A percentile compares a stretch with the other conserved stretches of the same genome.
These are phyloP conservation scores for Akanthomyces dipterigenus DNA, from an alignment of 2,329 filamentous ascomycete species.

Conservation along the genomic window DNA sequence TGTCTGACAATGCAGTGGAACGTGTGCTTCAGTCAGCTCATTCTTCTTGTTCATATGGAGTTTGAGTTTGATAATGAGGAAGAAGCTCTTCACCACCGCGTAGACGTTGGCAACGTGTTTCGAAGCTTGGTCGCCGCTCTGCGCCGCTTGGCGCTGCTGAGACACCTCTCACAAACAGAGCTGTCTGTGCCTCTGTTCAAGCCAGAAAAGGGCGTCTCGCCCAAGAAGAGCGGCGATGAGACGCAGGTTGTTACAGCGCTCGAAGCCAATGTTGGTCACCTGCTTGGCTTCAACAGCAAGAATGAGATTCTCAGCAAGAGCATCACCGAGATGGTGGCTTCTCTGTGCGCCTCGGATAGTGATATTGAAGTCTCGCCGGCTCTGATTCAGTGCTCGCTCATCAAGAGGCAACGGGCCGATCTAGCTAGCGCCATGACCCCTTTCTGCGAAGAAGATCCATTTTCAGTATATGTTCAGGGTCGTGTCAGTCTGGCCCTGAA, in stretches of 20 bases:
- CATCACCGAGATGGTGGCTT: conserved; percentile 60
- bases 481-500: conserved; percentile 68
- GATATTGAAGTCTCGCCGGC: conserved; percentile 57
- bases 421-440: conserved; percentile 50
- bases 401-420: conserved; percentile 54
- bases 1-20: conserved; percentile 65
- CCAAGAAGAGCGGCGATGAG: conserved; percentile 39
- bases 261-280: conserved; percentile 54
- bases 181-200: conserved; percentile 43
- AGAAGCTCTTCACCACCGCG: conserved; percentile 50
- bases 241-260: conserved; percentile 48
- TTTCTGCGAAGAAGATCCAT: conserved; percentile 52
- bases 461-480: conserved; percentile 76
- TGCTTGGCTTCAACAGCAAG: conserved; percentile 53
- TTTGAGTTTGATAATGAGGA: conserved; percentile 71
- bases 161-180: conserved; percentile 58
- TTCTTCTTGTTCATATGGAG: conserved; percentile 81
- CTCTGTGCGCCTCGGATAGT: conserved; percentile 58
- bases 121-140: conserved; percentile 63
- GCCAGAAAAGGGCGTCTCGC: conserved; percentile 25
- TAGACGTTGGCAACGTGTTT: conserved; percentile 65
- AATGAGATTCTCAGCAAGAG: conserved; percentile 48
- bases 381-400: conserved; percentile 54
- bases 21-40: conserved; percentile 73
- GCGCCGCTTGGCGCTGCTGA: conserved; percentile 64